A percentile compares a stretch with the other conserved stretches of the same genome.
Conservation (phyloP, 2,329 filamentous ascomycete genomes). For the Fusarium continuum region DNA sequence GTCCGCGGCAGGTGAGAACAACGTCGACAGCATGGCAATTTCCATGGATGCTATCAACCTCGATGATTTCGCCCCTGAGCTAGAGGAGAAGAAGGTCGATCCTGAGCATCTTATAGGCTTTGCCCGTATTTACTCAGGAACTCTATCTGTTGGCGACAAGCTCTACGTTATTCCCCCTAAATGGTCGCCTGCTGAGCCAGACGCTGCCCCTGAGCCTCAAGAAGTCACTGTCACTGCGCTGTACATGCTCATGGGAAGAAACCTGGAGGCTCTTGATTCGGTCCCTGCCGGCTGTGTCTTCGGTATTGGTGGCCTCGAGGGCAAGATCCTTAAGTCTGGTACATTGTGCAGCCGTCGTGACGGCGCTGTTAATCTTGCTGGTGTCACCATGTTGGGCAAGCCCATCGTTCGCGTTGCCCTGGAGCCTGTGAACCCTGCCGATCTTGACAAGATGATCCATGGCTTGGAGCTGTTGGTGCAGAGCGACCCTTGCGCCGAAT, state of each 20-base stretch:
- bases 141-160: conserved; percentile 85
- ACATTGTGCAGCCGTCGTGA: conserved; percentile 89
- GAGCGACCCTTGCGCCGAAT: conserved; percentile 94
- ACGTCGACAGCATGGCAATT: conserved; percentile 65
- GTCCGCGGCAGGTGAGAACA: conserved; percentile 61
- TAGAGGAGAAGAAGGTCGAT: conserved; percentile 69
- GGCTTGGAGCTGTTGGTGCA: conserved; percentile 89
- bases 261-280: conserved; percentile 80
- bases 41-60: conserved; percentile 70
- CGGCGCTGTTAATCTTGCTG: conserved; percentile 89
- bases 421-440: conserved; percentile 89
- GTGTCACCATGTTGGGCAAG: conserved; percentile 79
- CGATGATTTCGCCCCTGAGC: conserved; percentile 58
- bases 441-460: conserved; percentile 93
- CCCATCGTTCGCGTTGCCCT: conserved; percentile 96
- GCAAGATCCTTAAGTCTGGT: conserved; percentile 93
- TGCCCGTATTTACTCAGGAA: conserved; percentile 91
- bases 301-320: conserved; percentile 90
- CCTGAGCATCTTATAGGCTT: conserved; percentile 94
- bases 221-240: conserved; percentile 87
- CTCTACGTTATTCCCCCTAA: conserved; percentile 94
- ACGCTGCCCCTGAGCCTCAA: conserved; percentile 76
- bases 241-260: conserved; percentile 95
- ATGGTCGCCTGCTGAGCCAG: conserved; percentile 82
- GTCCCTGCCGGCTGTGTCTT: conserved; percentile 96